These are phyloP conservation scores for Arxiozyma slooffiae DNA, from an alignment of 1,139 yeast species.

Conservation along the genomic window DNA sequence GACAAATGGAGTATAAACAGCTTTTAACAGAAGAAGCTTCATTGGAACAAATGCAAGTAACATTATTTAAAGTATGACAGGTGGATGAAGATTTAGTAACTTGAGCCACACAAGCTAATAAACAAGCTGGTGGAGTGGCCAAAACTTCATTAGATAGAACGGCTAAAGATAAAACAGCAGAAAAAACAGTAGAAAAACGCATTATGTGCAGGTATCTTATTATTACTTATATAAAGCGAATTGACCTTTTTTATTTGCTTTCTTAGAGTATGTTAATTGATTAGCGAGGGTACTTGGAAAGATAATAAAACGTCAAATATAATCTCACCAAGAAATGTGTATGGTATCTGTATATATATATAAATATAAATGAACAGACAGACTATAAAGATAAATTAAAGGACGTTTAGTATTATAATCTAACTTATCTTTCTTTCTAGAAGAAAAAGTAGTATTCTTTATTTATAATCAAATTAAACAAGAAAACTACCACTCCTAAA, in stretches of 20 bases:
- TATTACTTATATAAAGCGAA: background rate
- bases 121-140: constrained; percentile 84
- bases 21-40: constrained; percentile 42
- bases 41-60: constrained; percentile 54
- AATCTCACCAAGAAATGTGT: background rate
- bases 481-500: no score
- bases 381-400: no score
- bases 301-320: background rate
- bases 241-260: background rate
- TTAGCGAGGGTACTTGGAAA: background rate
- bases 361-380: no score
- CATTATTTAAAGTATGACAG: constrained; percentile 46
- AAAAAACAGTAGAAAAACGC: constrained; percentile 31
- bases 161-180: constrained; percentile 44
- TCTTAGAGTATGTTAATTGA: background rate
- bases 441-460: no score
- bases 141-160: constrained; percentile 41
- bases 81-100: constrained; percentile 47
- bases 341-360: no score
- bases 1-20: constrained; percentile 61
- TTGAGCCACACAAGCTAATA: constrained; percentile 74
- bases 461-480: no score
- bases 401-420: no score
- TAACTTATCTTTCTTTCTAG: no score
- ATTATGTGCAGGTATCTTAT: constrained; percentile 12